Percentiles rank a stretch among this genome's conserved stretches.
Conservation (phyloP, 441 rosid species). For the Syzygium malaccense region DNA sequence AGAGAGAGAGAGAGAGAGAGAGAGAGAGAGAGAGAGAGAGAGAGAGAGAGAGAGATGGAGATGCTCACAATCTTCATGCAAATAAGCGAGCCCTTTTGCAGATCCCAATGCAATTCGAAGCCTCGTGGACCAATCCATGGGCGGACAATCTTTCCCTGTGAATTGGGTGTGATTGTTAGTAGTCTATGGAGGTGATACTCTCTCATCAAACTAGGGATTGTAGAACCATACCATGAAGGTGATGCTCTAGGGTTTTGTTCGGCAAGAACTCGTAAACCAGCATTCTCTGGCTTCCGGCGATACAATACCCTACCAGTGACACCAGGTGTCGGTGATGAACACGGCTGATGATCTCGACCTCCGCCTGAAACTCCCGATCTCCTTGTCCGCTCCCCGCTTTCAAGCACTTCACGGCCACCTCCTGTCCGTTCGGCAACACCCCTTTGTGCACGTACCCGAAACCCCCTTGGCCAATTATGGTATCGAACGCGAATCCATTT, state of each 20-base stretch:
- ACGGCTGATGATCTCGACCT: constrained; percentile 15
- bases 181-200: too few relatives aligned
- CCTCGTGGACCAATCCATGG: constrained; percentile 8
- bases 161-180: neutral
- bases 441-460: constrained; percentile 14
- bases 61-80: constrained; percentile 13
- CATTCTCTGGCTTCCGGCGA: constrained; percentile 11
- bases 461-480: constrained; percentile 11
- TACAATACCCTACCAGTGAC: constrained; percentile 9
- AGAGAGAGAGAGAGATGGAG: neutral
- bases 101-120: constrained; percentile 7
- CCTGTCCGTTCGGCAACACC: neutral
- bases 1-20: neutral
- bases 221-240: constrained; percentile 6
- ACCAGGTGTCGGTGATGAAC: constrained; percentile 14
- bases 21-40: neutral
- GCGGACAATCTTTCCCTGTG: constrained; percentile 4
- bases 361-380: constrained; percentile 14
- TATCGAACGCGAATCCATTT: neutral
- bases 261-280: constrained; percentile 11
- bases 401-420: constrained; percentile 10
- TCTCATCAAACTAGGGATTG: neutral
- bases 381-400: constrained; percentile 10
- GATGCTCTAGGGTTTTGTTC: constrained; percentile 11
- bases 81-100: constrained; percentile 13